phyloP scores from a whole-genome alignment of 2,329 filamentous ascomycete species.

The Dactylonectria estremocensis region DNA sequence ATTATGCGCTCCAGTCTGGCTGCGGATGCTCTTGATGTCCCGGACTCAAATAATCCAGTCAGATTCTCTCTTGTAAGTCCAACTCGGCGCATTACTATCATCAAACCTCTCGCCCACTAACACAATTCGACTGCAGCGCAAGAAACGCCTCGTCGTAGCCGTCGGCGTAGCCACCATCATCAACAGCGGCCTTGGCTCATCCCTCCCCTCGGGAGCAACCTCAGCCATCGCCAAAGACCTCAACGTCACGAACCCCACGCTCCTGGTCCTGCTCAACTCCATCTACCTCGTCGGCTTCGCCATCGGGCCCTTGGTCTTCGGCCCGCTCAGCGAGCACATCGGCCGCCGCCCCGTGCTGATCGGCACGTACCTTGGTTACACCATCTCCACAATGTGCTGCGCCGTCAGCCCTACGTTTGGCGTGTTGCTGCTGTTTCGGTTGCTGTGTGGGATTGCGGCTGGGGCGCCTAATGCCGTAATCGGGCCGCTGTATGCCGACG shows the following conservation, averaged over 20 bases:
- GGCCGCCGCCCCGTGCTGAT: conserved; percentile 61
- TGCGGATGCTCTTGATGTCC: not conserved
- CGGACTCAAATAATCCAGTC: not conserved
- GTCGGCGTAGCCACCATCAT: conserved; percentile 3
- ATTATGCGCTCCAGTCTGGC: not conserved
- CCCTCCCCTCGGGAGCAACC: conserved; percentile 13
- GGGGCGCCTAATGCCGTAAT: conserved; percentile 60
- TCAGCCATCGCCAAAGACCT: not conserved
- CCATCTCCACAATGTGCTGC: conserved; percentile 57
- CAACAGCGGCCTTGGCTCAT: conserved; percentile 19
- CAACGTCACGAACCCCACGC: not conserved
- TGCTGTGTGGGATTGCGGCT: conserved; percentile 57
- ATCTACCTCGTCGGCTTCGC: conserved; percentile 36
- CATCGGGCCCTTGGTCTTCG: conserved; percentile 58
- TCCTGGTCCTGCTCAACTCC: conserved; percentile 15
- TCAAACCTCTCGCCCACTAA: no score
- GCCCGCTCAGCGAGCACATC: conserved; percentile 59
- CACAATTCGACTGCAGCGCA: not conserved
- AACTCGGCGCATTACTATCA: not conserved
- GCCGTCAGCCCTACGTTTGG: conserved; percentile 60
- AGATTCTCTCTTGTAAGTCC: not conserved
- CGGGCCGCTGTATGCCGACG: conserved; percentile 62
- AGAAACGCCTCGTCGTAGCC: conserved; percentile 7
- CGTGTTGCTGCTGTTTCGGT: conserved; percentile 60
- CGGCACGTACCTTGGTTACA: conserved; percentile 62